Conservation (phyloP, 1,284 basidiomycete species). For the Leccinum fallax region DNA sequence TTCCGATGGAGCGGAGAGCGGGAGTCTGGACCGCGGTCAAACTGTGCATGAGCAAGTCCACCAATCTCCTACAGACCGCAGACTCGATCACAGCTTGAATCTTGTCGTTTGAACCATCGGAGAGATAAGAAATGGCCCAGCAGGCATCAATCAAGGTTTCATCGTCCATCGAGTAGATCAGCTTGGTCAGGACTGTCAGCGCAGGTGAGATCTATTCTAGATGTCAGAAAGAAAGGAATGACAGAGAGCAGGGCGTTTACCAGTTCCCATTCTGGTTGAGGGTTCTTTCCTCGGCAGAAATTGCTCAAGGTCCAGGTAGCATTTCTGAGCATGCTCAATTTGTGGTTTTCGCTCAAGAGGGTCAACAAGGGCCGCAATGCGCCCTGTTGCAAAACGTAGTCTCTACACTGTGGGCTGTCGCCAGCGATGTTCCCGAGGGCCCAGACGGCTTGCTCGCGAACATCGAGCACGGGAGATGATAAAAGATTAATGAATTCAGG, state of each 20-base stretch:
- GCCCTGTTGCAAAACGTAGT: slow-evolving; percentile 83
- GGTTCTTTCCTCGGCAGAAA: slow-evolving; percentile 96
- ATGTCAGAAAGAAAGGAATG: slow-evolving; percentile 15
- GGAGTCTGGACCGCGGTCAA: slow-evolving; percentile 99
- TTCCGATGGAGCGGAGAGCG: slow-evolving; percentile 95
- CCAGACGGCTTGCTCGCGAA: slow-evolving; percentile 97
- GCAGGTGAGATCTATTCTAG: slow-evolving; percentile 87
- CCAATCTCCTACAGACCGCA: slow-evolving; percentile 95
- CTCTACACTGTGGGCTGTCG: slow-evolving; percentile 92
- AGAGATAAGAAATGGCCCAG: slow-evolving; percentile 99
- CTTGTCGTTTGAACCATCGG: slow-evolving; percentile 99
- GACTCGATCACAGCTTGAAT: slow-evolving; percentile 99
- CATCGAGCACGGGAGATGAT: slow-evolving; percentile 85
- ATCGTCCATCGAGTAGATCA: slow-evolving; percentile 99
- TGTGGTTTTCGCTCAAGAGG: slow-evolving; percentile 85
- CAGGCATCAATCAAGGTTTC: slow-evolving; percentile 99
- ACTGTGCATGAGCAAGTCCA: slow-evolving; percentile 96
- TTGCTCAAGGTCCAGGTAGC: slow-evolving; percentile 98
- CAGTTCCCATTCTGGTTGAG: slow-evolving; percentile 94
- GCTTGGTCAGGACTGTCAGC: slow-evolving; percentile 92
- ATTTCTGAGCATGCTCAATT: slow-evolving; percentile 96
- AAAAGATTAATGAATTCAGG: slow-evolving; percentile 97
- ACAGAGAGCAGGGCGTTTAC: slow-evolving; percentile 44
- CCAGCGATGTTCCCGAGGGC: slow-evolving; percentile 96
- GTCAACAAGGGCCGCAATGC: slow-evolving; percentile 73